Percentiles rank a stretch among this genome's conserved stretches.
phyloP scores from a whole-genome alignment of 2,329 filamentous ascomycete genomes.

The Alternaria sp. region DNA sequence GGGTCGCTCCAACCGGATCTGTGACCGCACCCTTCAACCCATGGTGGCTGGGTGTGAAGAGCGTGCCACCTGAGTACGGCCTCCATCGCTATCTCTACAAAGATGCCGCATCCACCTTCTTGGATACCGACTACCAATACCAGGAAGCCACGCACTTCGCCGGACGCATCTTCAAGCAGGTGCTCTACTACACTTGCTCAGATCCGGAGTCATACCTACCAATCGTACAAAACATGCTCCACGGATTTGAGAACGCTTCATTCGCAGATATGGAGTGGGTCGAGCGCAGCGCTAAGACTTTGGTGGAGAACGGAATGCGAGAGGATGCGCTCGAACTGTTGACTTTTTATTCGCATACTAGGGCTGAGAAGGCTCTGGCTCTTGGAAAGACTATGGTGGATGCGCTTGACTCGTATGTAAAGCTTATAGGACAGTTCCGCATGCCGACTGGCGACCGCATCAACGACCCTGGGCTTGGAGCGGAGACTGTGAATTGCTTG shows the following conservation, averaged over 20 bases:
- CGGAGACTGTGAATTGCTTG: slow-evolving; percentile 40
- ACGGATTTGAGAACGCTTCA: slow-evolving; percentile 36
- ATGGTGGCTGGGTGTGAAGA: slow-evolving; percentile 45
- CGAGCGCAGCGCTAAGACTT: slow-evolving; percentile 24
- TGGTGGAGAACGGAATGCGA: slow-evolving; percentile 25
- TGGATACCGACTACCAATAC: slow-evolving; percentile 43
- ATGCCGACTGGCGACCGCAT: slow-evolving; percentile 28
- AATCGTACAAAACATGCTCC: slow-evolving; percentile 33
- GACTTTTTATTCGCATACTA: slow-evolving; percentile 35
- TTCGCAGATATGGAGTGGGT: slow-evolving; percentile 33
- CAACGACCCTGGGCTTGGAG: slow-evolving; percentile 36
- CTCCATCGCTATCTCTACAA: slow-evolving; percentile 47
- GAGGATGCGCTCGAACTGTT: slow-evolving; percentile 25
- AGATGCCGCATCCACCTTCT: slow-evolving; percentile 41
- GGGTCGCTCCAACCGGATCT: slow-evolving; percentile 44
- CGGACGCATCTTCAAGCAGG: slow-evolving; percentile 36
- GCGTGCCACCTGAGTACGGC: slow-evolving; percentile 39
- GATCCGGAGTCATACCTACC: slow-evolving; percentile 30
- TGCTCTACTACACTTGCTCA: slow-evolving; percentile 41
- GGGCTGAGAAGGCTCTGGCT: slow-evolving; percentile 33
- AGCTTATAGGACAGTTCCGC: slow-evolving; percentile 30
- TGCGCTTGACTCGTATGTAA: slow-evolving; percentile 32
- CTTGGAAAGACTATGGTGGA: slow-evolving; percentile 35
- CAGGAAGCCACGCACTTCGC: slow-evolving; percentile 39
- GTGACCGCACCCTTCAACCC: slow-evolving; percentile 45